Evolutionary conservation across 2,329 filamentous ascomycete genomes (phyloP).

Genomic region (Plectosphaerella plurivora): DNA sequence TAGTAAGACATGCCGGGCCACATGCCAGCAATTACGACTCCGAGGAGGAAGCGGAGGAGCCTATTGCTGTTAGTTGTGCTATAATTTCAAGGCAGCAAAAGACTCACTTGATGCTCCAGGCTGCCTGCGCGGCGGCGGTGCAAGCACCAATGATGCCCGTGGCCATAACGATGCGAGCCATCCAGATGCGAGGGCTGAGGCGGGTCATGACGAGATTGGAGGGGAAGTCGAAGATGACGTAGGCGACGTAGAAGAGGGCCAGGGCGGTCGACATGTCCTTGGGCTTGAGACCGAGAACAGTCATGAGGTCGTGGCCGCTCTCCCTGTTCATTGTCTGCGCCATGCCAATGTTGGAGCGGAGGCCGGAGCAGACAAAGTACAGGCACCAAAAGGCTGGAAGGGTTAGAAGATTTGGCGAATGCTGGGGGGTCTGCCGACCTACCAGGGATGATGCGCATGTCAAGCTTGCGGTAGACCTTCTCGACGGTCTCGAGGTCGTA

Average conservation of each 20-base stretch:
- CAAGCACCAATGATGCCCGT: constrained; percentile 81
- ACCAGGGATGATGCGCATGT: constrained; percentile 57
- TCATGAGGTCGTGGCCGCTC: constrained; percentile 68
- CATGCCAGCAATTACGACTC: constrained; percentile 86
- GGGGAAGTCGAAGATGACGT: constrained; percentile 84
- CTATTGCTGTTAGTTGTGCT: constrained; percentile 22
- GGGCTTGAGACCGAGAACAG: constrained; percentile 62
- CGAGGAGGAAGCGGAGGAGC: constrained; percentile 78
- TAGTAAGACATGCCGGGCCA: constrained; percentile 97
- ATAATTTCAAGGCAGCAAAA: constrained; percentile 6
- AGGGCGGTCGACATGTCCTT: constrained; percentile 81
- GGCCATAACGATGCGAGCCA: constrained; percentile 84
- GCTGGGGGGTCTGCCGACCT: constrained; percentile 8
- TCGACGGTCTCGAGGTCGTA: constrained; percentile 50
- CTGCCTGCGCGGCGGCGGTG: constrained; percentile 74
- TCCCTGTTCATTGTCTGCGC: constrained; percentile 88
- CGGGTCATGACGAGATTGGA: constrained; percentile 87
- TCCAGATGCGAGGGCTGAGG: constrained; percentile 82
- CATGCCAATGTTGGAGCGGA: constrained; percentile 86
- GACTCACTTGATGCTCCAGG: constrained; percentile 76
- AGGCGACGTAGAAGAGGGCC: constrained; percentile 87
- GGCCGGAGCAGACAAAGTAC: constrained; percentile 89
- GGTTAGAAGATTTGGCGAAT: not conserved
- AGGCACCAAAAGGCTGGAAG: constrained; percentile 73
- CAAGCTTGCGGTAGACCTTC: constrained; percentile 53